These are phyloP conservation scores for Pestalotiopsis fici DNA, from an alignment of 2,329 filamentous ascomycete genomes.

Conservation along the genomic window DNA sequence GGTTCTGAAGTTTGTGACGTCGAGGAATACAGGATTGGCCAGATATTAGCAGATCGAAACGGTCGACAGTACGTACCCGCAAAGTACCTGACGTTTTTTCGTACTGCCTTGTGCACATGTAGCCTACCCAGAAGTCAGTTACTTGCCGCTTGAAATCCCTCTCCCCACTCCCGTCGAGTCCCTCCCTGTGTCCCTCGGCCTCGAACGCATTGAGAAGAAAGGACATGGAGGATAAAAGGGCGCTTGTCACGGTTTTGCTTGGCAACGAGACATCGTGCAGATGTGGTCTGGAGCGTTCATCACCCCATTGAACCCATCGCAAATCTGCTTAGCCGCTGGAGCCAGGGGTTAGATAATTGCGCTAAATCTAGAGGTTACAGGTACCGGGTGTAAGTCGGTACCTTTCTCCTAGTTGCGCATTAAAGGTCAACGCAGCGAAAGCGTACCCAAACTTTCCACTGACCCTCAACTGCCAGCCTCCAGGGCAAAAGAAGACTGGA, in stretches of 20 bases:
- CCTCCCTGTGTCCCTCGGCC: background rate
- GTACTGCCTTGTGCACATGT: background rate
- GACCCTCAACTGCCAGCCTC: no score
- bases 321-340: background rate
- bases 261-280: background rate
- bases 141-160: background rate
- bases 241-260: background rate
- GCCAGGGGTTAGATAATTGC: background rate
- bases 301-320: conserved; percentile 1
- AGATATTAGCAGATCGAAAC: background rate
- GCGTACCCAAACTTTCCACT: no score
- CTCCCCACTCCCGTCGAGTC: background rate
- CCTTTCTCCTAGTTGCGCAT: background rate
- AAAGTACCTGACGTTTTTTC: background rate
- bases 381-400: background rate
- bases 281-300: conserved; percentile 4
- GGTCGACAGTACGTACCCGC: background rate
- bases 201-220: background rate
- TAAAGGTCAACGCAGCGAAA: no score
- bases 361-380: background rate
- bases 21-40: background rate
- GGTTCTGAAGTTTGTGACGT: background rate
- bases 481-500: no score
- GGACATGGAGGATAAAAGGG: background rate
- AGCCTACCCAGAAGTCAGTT: background rate